Percentiles rank a stretch among this genome's conserved stretches.
These are phyloP conservation scores for Plasmodium knowlesi DNA, from an alignment of 169 alveolate genomes.

Conservation along the genomic window DNA sequence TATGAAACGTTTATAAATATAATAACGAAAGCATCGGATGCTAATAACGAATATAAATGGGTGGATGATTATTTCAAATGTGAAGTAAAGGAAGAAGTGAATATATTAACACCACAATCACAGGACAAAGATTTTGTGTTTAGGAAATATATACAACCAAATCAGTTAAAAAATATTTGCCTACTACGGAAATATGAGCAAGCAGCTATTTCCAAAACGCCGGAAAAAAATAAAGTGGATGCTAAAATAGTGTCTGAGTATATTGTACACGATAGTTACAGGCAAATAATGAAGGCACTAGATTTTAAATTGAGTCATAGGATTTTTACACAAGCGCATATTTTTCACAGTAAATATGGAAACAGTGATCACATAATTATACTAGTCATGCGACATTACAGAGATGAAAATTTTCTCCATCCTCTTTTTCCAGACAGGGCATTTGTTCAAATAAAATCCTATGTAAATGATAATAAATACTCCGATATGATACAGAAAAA, in stretches of 20 bases:
- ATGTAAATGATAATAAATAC: constrained; percentile 41
- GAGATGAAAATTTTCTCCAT: constrained; percentile 28
- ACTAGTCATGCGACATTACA: constrained; percentile 79
- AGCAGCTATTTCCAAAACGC: constrained; percentile 41
- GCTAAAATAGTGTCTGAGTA: constrained; percentile 60
- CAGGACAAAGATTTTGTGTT: constrained; percentile 37
- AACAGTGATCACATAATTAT: constrained; percentile 77
- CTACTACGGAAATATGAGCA: constrained; percentile 55
- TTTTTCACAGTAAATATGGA: constrained; percentile 81
- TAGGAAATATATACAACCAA: constrained; percentile 71
- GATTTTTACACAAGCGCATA: constrained; percentile 64
- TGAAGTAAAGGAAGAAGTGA: constrained; percentile 27
- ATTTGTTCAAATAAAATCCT: constrained; percentile 63
- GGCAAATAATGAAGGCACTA: constrained; percentile 21
- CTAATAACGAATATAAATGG: constrained; percentile 60
- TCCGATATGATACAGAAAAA: constrained; percentile 66
- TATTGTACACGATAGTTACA: constrained; percentile 41
- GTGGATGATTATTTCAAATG: constrained; percentile 53
- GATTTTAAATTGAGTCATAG: constrained; percentile 37
- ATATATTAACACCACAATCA: constrained; percentile 45
- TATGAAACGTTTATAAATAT: constrained; percentile 56
- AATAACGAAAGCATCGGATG: constrained; percentile 68
- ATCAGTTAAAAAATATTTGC: constrained; percentile 42
- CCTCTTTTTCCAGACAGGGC: constrained; percentile 67
- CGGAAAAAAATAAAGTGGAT: constrained; percentile 65